These are phyloP conservation scores for Auricularia heimuer DNA, from an alignment of 768 basidiomycete species.

Conservation along the genomic window DNA sequence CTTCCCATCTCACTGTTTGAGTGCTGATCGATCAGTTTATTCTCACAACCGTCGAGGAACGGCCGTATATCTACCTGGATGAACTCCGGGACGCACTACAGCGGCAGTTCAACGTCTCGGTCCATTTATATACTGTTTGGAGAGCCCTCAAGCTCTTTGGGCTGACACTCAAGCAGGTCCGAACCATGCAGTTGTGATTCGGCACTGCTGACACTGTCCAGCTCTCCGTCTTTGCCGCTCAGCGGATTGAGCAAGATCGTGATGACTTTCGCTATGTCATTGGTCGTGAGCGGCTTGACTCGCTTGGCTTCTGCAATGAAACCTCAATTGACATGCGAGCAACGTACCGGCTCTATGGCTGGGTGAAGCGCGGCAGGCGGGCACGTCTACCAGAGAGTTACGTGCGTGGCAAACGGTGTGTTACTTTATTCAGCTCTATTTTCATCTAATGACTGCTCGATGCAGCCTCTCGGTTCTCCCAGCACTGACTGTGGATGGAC, in stretches of 20 bases:
- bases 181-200: neutral
- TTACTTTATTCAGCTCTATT: neutral
- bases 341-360: slow-evolving; percentile 4
- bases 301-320: slow-evolving; percentile 14
- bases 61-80: too few relatives aligned
- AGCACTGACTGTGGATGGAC: slow-evolving; percentile 26
- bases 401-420: slow-evolving; percentile 15
- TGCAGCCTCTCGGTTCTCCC: slow-evolving; percentile 27
- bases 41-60: too few relatives aligned
- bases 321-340: slow-evolving; percentile 8
- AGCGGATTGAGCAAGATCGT: neutral
- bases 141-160: neutral
- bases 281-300: neutral
- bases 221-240: neutral
- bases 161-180: neutral
- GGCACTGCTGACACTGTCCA: neutral
- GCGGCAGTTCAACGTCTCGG: too few relatives aligned
- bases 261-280: neutral
- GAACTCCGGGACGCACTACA: too few relatives aligned
- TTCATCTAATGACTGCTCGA: neutral
- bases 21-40: too few relatives aligned
- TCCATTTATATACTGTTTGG: neutral
- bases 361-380: slow-evolving; percentile 7
- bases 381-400: slow-evolving; percentile 9
- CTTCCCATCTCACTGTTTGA: too few relatives aligned